A percentile compares a stretch with the other conserved stretches of the same genome.
Evolutionary conservation across 345 rosid genomes (phyloP).

Genomic region (Xanthoceras sorbifolium): DNA sequence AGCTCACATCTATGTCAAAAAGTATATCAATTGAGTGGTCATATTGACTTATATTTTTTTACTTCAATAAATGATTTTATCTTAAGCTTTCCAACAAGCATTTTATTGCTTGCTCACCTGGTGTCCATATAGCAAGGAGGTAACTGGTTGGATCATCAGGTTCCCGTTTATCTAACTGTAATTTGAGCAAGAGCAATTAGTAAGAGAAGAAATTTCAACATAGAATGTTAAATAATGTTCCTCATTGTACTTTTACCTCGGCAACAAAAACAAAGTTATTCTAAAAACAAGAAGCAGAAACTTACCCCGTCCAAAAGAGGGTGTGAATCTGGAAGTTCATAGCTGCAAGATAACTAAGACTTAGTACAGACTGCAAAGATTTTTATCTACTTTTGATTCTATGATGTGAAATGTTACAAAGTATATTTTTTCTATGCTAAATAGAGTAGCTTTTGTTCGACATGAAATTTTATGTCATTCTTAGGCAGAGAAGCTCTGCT

Average conservation of each 20-base stretch:
- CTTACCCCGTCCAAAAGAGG: conserved; percentile 79
- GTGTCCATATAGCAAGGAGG: conserved; percentile 96
- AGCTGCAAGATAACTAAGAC: conserved; percentile 49
- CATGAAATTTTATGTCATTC: not conserved
- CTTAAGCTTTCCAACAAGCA: not conserved
- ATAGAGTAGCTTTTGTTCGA: not conserved
- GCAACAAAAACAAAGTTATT: conserved; percentile 1
- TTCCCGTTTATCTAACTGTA: conserved; percentile 79
- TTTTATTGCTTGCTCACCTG: conserved; percentile 53
- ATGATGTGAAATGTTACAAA: not conserved
- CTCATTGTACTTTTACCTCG: not conserved
- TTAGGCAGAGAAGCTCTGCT: not conserved
- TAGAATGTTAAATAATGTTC: not conserved
- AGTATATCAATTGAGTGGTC: not conserved
- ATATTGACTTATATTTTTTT: not conserved
- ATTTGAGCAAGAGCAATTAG: conserved; percentile 23
- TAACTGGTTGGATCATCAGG: conserved; percentile 82
- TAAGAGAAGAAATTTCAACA: conserved; percentile 16
- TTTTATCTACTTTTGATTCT: conserved; percentile 1
- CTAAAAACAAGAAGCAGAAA: conserved; percentile 11
- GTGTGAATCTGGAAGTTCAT: conserved; percentile 86
- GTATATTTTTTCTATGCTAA: not conserved
- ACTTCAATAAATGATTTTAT: conserved; percentile 2
- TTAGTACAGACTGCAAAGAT: conserved; percentile 20
- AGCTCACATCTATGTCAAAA: conserved; percentile 13